Base-by-base conservation (phyloP, 345 rosid species). In the Boechera divaricarpa region DNA sequence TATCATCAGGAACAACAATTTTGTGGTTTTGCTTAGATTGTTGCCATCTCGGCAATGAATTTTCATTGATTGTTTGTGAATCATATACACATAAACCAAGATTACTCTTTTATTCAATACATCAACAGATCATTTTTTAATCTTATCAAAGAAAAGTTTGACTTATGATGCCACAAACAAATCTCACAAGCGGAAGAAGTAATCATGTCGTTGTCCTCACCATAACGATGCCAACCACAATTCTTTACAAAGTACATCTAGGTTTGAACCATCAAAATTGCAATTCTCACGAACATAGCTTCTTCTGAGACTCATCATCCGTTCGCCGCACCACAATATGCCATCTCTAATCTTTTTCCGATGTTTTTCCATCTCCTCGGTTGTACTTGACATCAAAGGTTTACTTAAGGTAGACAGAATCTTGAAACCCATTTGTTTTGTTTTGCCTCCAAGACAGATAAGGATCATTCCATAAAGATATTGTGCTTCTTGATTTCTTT, bases 31-130 rank as follows among this genome's bases (percentile, higher is more conserved):
- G 53, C 56, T 51, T 60, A 68, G 64, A 69, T 52, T 61, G 49
- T 76, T 68, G 51, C 62, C 57, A 52, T 41, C 74, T 76, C 55
- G 54, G 69, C 38, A 38, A 58, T 59, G 31, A 73, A 29, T 11
- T 7, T 52, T 29, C 12, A 29, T 28, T 29, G 32, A 38, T 21
- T 51, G 32, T 49, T 36, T 61, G 31, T 26, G 42, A 62, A 72
- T 6, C 75, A 45, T 57, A 58, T 21, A 21, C 10, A 42, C 16
- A 54, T 39, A 55, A 55, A 69, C 53, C 33, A 36, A 48, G 29
- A 28, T 35, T 15, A 26, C 10, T 33, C 45, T 69, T 41, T n/a
- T 45, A 10, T 31, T 56, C 9, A 12, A 16, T 41, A 38, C 16
- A 42, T 5, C 5, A 70, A 57, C 7, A 54, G 16, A 54, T 54